Base-by-base conservation (phyloP, 306 rosid genomes). In the Pterocarpus santalinus region DNA sequence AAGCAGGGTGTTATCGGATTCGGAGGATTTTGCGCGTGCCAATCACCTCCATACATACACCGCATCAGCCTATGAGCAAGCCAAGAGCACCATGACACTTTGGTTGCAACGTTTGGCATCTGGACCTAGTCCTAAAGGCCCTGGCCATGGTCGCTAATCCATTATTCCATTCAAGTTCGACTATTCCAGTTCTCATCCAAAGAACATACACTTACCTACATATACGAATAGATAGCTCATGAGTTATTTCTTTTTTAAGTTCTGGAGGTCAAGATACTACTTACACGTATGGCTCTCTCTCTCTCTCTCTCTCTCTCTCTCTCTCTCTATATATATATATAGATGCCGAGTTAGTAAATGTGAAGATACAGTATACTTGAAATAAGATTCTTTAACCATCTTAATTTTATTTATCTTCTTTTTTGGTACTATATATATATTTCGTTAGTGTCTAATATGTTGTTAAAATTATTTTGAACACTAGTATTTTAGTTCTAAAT, bases 71-170 rank as follows among this genome's bases (percentile, higher is more conserved):
- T 77, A 77, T 33, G 52, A 76, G 28, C 49, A 41, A 9, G 58
- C 82, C 65, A 82, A 63, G 66, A 33, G 13, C 51, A 33, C 34
- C 52, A 38, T 82, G 75, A 5, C 52, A 2, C 15, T n/a, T 63
- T 82, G 86, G 82, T 33, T 77, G 8, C 78, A 77, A 52, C 55
- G 74, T 22, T 62, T 82, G 61, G 62, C 79, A 2, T 82, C 82
- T 0, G 82, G 86, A 32, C 86, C 82, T 4, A 77, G 86, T 66
- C 69, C 82, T 13, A 43, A 76, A 0, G 82, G 82, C 13, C 72
- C 68, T 5, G 83, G 86, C 28, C 28, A 22, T 22, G 28, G 28
- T 65, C 86, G 78, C 63, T 83, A 38, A 46, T 49, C 38, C 53
- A 38, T 7, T 65, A 15, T 1, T 65, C 13, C 70, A 65, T 65